phyloP scores from a whole-genome alignment of 2,329 filamentous ascomycete species.

The Elsinoe necatrix region DNA sequence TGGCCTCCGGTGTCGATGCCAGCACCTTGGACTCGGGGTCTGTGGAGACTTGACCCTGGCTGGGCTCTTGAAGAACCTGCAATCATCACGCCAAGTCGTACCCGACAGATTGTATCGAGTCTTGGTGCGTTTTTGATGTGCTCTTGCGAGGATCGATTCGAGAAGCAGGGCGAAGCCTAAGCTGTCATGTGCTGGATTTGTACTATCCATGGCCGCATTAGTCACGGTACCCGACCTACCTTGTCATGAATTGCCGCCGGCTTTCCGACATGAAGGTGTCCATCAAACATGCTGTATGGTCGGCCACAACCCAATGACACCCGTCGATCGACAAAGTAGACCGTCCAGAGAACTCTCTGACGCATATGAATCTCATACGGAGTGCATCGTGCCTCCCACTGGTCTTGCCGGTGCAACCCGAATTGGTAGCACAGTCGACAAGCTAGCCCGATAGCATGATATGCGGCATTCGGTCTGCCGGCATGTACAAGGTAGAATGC shows the following conservation, averaged over 20 bases:
- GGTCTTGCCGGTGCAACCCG: constrained; percentile 2
- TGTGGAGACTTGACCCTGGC: not conserved
- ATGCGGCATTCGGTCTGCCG: not conserved
- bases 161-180: not conserved
- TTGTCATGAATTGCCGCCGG: not conserved
- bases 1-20: not conserved
- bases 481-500: constrained; percentile 1
- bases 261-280: constrained; percentile 2
- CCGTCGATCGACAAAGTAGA: not conserved
- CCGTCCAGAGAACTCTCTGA: not conserved
- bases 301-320: not conserved
- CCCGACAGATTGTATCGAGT: not conserved
- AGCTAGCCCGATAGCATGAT: not conserved
- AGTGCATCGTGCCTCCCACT: not conserved
- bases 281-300: constrained; percentile 7
- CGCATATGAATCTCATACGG: constrained; percentile 4
- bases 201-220: not conserved
- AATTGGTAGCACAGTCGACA: not conserved
- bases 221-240: not conserved
- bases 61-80: not conserved
- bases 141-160: not conserved
- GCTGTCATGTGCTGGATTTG: not conserved
- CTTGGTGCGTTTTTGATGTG: not conserved
- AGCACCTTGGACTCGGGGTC: constrained; percentile 6
- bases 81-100: not conserved